Evolutionary conservation across 495 filamentous ascomycete genomes (phyloP).

Genomic region (Tetracladium marchalianum): DNA sequence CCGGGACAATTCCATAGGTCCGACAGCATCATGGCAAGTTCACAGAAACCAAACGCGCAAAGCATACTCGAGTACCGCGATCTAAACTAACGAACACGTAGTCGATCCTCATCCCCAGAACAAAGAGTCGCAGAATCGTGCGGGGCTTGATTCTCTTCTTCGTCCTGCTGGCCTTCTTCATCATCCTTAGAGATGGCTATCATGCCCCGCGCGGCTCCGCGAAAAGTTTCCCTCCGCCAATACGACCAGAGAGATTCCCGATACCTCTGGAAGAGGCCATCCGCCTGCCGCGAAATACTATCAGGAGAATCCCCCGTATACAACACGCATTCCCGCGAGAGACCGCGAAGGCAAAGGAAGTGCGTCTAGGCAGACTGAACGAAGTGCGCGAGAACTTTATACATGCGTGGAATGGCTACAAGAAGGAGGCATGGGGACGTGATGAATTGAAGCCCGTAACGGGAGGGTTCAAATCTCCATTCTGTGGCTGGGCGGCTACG

Average conservation of each 20-base stretch:
- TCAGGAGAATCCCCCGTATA: conserved; percentile 15
- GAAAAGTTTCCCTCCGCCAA: conserved; percentile 11
- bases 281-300: conserved; percentile 4
- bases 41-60: too few relatives aligned
- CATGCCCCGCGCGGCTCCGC: neutral
- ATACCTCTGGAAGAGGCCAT: neutral
- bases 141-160: neutral
- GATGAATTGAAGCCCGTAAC: conserved; percentile 73
- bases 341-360: conserved; percentile 30
- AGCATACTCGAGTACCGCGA: too few relatives aligned
- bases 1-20: too few relatives aligned
- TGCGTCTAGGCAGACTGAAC: conserved; percentile 49
- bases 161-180: neutral
- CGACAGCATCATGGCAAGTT: too few relatives aligned
- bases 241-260: conserved; percentile 17
- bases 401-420: conserved; percentile 79
- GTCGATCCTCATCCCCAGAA: neutral
- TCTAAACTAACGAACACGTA: too few relatives aligned
- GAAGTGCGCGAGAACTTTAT: conserved; percentile 66
- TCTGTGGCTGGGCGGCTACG: conserved; percentile 91
- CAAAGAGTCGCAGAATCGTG: neutral
- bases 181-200: neutral
- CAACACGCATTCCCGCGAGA: conserved; percentile 9
- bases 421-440: conserved; percentile 69
- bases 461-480: conserved; percentile 58